Evolutionary conservation across 1,284 basidiomycete genomes (phyloP).

Genomic region (Austroboletus olivaceoglutinosus): DNA sequence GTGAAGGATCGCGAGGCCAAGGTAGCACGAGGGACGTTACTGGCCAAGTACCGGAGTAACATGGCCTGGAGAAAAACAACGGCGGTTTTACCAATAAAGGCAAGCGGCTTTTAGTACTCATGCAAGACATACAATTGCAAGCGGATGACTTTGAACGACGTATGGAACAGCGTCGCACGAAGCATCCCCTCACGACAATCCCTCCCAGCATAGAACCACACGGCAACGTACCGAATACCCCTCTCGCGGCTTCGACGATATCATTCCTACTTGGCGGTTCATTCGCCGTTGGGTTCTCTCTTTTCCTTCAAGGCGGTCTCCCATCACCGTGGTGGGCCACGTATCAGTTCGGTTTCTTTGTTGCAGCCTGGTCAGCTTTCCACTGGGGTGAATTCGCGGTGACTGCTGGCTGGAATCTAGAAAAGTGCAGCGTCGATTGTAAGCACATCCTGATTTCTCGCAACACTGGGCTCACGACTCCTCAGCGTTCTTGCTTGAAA

Average conservation of each 20-base stretch:
- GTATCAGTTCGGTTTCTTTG: conserved; percentile 79
- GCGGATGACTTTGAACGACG: conserved; percentile 47
- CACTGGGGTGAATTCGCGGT: conserved; percentile 95
- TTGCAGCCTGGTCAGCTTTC: conserved; percentile 79
- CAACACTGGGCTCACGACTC: not conserved
- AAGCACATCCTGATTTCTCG: conserved; percentile 35
- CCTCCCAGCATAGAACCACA: conserved; percentile 46
- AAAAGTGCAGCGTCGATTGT: conserved; percentile 94
- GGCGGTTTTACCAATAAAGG: conserved; percentile 13
- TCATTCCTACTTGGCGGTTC: conserved; percentile 70
- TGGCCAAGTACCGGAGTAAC: conserved; percentile 11
- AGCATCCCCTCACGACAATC: conserved; percentile 53
- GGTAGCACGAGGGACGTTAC: conserved; percentile 6
- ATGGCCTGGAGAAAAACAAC: conserved; percentile 14
- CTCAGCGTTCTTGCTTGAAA: conserved; percentile 91
- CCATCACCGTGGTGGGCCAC: conserved; percentile 60
- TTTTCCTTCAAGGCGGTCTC: conserved; percentile 49
- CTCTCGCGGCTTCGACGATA: conserved; percentile 67
- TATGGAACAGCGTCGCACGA: conserved; percentile 40
- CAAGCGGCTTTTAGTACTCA: conserved; percentile 11
- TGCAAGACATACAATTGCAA: conserved; percentile 20
- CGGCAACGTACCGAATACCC: conserved; percentile 80
- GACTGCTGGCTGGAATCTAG: conserved; percentile 93
- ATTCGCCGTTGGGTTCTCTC: conserved; percentile 55
- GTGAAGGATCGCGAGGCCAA: conserved; percentile 20